phyloP scores from a whole-genome alignment of 495 filamentous ascomycete genomes.

The Lichenothelia convexa region DNA sequence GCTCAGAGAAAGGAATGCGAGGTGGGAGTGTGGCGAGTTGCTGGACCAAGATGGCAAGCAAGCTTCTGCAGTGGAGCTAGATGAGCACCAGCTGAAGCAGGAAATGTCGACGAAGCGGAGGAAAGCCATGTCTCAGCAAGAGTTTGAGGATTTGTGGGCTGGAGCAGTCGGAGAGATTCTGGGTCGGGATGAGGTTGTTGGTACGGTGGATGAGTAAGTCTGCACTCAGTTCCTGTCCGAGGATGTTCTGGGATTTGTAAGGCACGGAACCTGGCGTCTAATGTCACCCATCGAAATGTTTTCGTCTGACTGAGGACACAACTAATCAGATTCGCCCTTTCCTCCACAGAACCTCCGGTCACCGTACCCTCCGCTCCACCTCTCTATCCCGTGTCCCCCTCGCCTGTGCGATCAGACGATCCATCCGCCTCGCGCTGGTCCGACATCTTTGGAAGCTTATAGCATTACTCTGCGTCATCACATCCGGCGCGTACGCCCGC shows the following conservation, averaged over 20 bases:
- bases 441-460: constrained; percentile 89
- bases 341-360: constrained; percentile 42
- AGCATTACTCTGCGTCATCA: constrained; percentile 37
- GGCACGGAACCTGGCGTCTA: too few species aligned
- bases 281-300: constrained; percentile 1
- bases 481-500: constrained; percentile 36
- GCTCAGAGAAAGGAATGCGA: constrained; percentile 66
- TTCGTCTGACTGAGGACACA: background rate
- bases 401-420: constrained; percentile 72
- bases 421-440: constrained; percentile 79
- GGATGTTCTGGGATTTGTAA: background rate
- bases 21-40: constrained; percentile 74
- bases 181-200: constrained; percentile 62
- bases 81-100: constrained; percentile 59
- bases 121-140: constrained; percentile 61
- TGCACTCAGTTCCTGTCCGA: background rate
- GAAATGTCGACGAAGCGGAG: constrained; percentile 51
- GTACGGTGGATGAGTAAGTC: constrained; percentile 60
- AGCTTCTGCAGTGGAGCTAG: constrained; percentile 42
- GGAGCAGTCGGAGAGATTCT: constrained; percentile 74
- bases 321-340: constrained; percentile 24
- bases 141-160: constrained; percentile 86
- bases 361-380: constrained; percentile 44
- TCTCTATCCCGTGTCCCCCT: constrained; percentile 81
- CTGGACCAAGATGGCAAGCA: constrained; percentile 40